Evolutionary conservation across 2,329 filamentous ascomycete species (phyloP), one percentile per base, ranked within the genome.

Genomic region (Xylariaceae sp.): DNA sequence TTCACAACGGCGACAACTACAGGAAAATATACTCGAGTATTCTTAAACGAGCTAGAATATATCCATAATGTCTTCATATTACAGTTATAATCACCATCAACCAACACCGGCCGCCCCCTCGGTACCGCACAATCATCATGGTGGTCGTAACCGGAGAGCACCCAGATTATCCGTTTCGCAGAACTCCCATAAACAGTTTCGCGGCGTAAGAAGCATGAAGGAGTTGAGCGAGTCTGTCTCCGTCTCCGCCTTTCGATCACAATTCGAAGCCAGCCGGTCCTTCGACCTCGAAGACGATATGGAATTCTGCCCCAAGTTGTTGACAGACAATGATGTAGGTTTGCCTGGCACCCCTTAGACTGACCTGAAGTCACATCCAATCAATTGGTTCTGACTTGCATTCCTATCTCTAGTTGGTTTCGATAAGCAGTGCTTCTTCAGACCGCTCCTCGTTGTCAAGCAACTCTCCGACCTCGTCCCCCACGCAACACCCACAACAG

Each of bases 221-320:
- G 92, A 96, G 74, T 78, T 91, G 62, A 87, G 87, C 67, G 92
- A 96, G 74, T 82, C 88, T n/a, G 86, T 86, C 19, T 84, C 87
- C 48, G 80, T 96, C 57, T 83, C 84, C 59, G 86, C 87, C 61
- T 97, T 96, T 79, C 89, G 93, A 66, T 86, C 86, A 65, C 88
- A 92, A 71, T 96, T 96, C 67, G 93, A 98, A 78, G 90, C 91
- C 62, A 91, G 90, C 57, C 87, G 92, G 57, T 96, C 93, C 9
- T 98, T 98, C 70, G 93, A 98, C 67, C 83, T 98, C 60, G 93
- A 97, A 70, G 93, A 98, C 73, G 93, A 98, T 73, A 83, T 96
- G 77, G 89, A 96, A 75, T 98, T 98, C 76, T 97, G 93, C 77
- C 93, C 93, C 61, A 87, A 89, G 73, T 84, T 98, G 66, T 81